Base-by-base conservation (phyloP, 2,329 filamentous ascomycete species). In the Phialocephala sp. region DNA sequence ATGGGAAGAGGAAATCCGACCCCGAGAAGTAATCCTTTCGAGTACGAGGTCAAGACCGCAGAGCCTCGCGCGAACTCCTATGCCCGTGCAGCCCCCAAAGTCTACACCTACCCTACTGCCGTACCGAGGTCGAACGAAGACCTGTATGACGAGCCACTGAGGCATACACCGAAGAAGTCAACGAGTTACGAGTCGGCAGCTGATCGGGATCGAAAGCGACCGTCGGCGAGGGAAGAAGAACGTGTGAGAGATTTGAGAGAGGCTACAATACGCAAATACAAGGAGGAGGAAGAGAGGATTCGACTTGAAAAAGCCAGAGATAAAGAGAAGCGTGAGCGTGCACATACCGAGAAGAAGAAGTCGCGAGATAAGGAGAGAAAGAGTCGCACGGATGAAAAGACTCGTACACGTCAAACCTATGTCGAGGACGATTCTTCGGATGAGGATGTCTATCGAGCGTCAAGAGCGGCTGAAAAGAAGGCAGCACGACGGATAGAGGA, bases 11-110 rank as follows among this genome's bases (percentile, higher is more conserved):
- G 81, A 65, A 76, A 78, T 3, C 80, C 83, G 0, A 79, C 79
- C 8, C 76, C 82, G n/a, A 80, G 81, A 52, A 77, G 80, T 22
- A 76, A 83, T 14, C 72, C 78, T 61, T 78, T 81, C 73, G 81
- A 87, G 56, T 75, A 71, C 60, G 72, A 77, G 55, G 78, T 87
- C 52, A 80, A 80, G 67, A 84, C 83, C 2, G 80, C 83, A 15
- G 84, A 87, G 62, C 83, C 83, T 47, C 77, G 81, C 60, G 75
- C 80, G n/a, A 77, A 72, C 68, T 76, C 77, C 12, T 81, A 81
- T 68, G 60, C 74, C n/a, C 73, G 78, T 39, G 52, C 64, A 9
- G 62, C 64, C 11, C 60, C 73, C 45, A 77, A 74, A 70, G 76
- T 77, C 20, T 75, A 74, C 65, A 62, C 69, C 5, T 68, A 72